phyloP scores from a whole-genome alignment of 345 rosid species.

The Populus deltoides region DNA sequence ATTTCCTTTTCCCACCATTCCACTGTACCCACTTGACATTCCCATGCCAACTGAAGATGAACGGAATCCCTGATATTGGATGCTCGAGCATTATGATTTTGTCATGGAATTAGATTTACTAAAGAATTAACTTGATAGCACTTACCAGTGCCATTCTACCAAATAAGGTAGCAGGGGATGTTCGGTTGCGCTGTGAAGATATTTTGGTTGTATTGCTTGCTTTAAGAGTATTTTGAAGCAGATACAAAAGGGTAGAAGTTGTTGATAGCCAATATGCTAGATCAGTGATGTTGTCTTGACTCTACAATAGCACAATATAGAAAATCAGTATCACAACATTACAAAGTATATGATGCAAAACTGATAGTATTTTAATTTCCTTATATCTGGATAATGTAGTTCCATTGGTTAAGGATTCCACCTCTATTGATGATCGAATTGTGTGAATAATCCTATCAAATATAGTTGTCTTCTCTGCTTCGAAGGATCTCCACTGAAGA shows the following conservation, averaged over 20 bases:
- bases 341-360: neutral
- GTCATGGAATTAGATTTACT: constrained; percentile 2
- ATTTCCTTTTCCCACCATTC: constrained; percentile 46
- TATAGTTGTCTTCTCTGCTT: constrained; percentile 59
- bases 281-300: constrained; percentile 46
- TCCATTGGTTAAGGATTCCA: constrained; percentile 9
- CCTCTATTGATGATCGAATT: constrained; percentile 52
- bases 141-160: constrained; percentile 51
- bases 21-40: constrained; percentile 55
- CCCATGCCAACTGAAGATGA: constrained; percentile 46
- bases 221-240: constrained; percentile 57
- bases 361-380: neutral
- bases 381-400: neutral
- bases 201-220: constrained; percentile 44
- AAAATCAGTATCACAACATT: constrained; percentile 4
- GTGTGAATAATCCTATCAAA: constrained; percentile 55
- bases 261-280: constrained; percentile 67
- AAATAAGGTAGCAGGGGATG: constrained; percentile 43
- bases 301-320: constrained; percentile 21
- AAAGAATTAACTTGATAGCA: constrained; percentile 8
- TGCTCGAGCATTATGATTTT: constrained; percentile 8
- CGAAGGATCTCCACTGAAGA: constrained; percentile 66
- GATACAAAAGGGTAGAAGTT: constrained; percentile 56
- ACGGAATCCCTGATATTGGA: constrained; percentile 38
- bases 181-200: constrained; percentile 39